Conservation (phyloP, 2,329 filamentous ascomycete species). For the Bertia moriformis region DNA sequence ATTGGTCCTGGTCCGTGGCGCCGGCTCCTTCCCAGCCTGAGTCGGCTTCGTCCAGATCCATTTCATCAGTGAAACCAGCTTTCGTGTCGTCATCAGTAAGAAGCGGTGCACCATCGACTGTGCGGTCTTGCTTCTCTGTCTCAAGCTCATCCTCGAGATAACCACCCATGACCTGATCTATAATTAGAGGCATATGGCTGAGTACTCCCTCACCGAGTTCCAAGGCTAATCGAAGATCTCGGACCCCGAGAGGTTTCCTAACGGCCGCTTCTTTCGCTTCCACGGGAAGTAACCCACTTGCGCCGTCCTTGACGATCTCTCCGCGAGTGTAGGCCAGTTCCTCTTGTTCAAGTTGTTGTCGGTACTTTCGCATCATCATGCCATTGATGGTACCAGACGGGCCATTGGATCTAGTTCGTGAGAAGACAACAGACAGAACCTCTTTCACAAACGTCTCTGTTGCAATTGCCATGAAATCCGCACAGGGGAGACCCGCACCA, state of each 20-base stretch:
- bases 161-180: slow-evolving; percentile 10
- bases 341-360: slow-evolving; percentile 4
- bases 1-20: slow-evolving; percentile 6
- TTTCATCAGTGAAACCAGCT: slow-evolving; percentile 5
- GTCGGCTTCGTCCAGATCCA: slow-evolving; percentile 2
- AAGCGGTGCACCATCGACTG: neutral
- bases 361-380: slow-evolving; percentile 4
- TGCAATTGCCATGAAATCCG: slow-evolving; percentile 11
- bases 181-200: slow-evolving; percentile 8
- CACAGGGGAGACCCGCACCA: slow-evolving; percentile 8
- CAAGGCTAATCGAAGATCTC: slow-evolving; percentile 7
- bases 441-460: slow-evolving; percentile 13
- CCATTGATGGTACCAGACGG: slow-evolving; percentile 1
- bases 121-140: slow-evolving; percentile 2
- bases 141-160: slow-evolving; percentile 8
- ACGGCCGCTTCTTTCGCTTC: neutral
- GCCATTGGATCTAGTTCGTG: slow-evolving; percentile 9
- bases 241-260: slow-evolving; percentile 6
- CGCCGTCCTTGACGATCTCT: slow-evolving; percentile 1
- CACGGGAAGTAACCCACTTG: neutral
- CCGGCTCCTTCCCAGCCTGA: slow-evolving; percentile 7
- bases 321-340: neutral
- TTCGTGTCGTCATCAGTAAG: neutral
- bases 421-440: slow-evolving; percentile 9
- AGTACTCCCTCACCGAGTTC: slow-evolving; percentile 7